Evolutionary conservation across 768 basidiomycete genomes (phyloP).

Genomic region (Rhodosporidiobolus odoratus): DNA sequence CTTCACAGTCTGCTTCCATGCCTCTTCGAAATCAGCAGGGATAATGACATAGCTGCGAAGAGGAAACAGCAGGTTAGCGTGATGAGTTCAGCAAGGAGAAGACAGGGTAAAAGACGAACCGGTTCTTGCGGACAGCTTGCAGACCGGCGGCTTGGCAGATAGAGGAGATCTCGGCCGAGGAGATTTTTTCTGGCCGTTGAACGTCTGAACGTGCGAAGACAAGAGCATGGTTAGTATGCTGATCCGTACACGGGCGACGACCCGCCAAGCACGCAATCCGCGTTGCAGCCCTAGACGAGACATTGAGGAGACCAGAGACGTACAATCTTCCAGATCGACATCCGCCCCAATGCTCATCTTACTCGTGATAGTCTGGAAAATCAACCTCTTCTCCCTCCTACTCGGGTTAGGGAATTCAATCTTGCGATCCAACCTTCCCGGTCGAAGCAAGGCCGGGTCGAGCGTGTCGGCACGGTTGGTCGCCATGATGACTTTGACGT

Average conservation of each 20-base stretch:
- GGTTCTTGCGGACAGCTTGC: conserved; percentile 98
- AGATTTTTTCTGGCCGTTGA: conserved; percentile 89
- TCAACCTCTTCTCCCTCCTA: conserved; percentile 86
- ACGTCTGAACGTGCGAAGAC: conserved; percentile 59
- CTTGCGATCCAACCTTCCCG: conserved; percentile 94
- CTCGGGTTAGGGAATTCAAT: conserved; percentile 97
- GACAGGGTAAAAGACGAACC: conserved; percentile 44
- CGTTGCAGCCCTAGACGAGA: background rate
- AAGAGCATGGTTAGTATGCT: background rate
- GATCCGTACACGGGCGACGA: background rate
- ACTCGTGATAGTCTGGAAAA: conserved; percentile 93
- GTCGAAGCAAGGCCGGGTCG: conserved; percentile 93
- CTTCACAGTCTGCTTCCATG: conserved; percentile 99
- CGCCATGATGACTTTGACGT: conserved; percentile 99
- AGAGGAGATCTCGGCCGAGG: conserved; percentile 89
- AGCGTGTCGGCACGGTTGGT: conserved; percentile 98
- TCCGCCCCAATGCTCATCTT: conserved; percentile 99
- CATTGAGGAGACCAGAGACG: conserved; percentile 44
- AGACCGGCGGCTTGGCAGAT: conserved; percentile 96
- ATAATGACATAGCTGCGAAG: conserved; percentile 69
- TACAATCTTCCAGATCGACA: conserved; percentile 97
- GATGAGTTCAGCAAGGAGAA: background rate
- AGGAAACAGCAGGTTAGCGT: background rate
- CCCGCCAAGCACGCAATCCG: background rate
- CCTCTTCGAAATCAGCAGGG: conserved; percentile 96